Evolutionary conservation across 768 basidiomycete species (phyloP), one percentile per base, ranked within the genome.

Genomic region (Dendrothele bispora): DNA sequence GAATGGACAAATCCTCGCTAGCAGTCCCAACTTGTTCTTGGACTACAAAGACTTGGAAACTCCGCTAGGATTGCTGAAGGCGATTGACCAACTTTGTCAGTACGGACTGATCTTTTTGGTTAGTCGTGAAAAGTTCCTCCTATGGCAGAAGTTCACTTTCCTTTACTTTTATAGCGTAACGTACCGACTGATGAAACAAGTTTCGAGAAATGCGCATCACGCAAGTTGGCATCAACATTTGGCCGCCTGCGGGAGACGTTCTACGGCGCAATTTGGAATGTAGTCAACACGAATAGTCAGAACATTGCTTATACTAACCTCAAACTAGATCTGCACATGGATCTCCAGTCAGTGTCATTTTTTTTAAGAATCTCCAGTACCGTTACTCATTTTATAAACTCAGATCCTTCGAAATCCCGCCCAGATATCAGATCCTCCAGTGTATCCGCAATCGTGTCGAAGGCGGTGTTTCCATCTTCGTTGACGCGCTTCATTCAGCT

Each of bases 231-330:
- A 2, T 69, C 73, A 22, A 61, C 59, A 20, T 88, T 98, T 56
- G 88, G 91, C 5, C 80, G 90, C 53, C 72, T 98, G 22, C 73
- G 92, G 22, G 71, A 77, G 37, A 98, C 94, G 7, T 95, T 98
- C 63, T 99, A 99, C 55, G 95, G 95, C 0, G 72, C 77, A 37
- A 61, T 86, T 1, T 98, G 93, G 92, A 83, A 97, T 62, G 95
- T 98, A 22, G 80, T 82, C 68, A 90, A 84, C 51, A 69, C 65
- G 34, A 74, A 90, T 46, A 88, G 88, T 58, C 79, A 74, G 55
- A 99, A 99, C 63, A 92, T 99, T 47, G 95, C 95, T 3, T 98
- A 97, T 63, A 99, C 95, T 11, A 84, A 93, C 62, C 74, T 97
- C 21, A 78, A 90, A 55, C 74, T 99, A 7, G 95, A 87, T 0